These are phyloP conservation scores for Smittium mucronatum DNA, from an alignment of 371 early-diverging fungal species.

Conservation along the genomic window DNA sequence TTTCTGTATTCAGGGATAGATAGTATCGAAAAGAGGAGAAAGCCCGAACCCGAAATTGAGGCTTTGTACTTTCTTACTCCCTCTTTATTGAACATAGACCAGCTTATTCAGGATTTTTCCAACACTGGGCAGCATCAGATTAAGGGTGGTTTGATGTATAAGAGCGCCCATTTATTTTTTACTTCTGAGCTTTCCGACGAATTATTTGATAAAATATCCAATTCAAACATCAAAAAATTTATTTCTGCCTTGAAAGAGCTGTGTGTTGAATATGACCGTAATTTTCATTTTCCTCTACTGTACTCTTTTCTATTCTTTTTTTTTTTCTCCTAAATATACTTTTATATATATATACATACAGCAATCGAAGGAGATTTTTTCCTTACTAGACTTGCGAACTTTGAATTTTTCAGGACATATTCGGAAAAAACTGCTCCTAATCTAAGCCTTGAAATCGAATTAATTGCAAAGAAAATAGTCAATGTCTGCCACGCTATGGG, in stretches of 20 bases:
- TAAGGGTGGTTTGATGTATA: slow-evolving; percentile 46
- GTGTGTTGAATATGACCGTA: slow-evolving; percentile 52
- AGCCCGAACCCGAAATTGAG: slow-evolving; percentile 72
- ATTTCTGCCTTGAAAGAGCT: slow-evolving; percentile 60
- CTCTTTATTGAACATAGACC: slow-evolving; percentile 52
- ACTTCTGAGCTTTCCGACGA: slow-evolving; percentile 48
- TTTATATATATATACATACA: slow-evolving; percentile 36
- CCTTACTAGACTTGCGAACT: slow-evolving; percentile 21
- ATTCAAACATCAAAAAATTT: slow-evolving; percentile 41
- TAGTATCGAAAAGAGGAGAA: slow-evolving; percentile 61
- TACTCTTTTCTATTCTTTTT: slow-evolving; percentile 1
- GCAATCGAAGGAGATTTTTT: slow-evolving; percentile 26
- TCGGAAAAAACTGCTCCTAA: slow-evolving; percentile 15
- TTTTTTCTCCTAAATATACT: not conserved
- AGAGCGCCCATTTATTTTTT: slow-evolving; percentile 67
- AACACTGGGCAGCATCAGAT: slow-evolving; percentile 6
- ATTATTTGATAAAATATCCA: slow-evolving; percentile 46
- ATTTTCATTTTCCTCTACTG: slow-evolving; percentile 1
- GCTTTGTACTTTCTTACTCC: slow-evolving; percentile 86
- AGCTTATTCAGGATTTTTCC: slow-evolving; percentile 70
- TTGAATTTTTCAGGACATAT: slow-evolving; percentile 27
- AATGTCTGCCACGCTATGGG: slow-evolving; percentile 32
- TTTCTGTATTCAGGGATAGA: slow-evolving; percentile 37
- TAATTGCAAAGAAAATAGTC: slow-evolving; percentile 34
- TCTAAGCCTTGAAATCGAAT: slow-evolving; percentile 29